These are phyloP conservation scores for Sanguinoderma infundibulare DNA, from an alignment of 1,284 basidiomycete genomes.

Conservation along the genomic window DNA sequence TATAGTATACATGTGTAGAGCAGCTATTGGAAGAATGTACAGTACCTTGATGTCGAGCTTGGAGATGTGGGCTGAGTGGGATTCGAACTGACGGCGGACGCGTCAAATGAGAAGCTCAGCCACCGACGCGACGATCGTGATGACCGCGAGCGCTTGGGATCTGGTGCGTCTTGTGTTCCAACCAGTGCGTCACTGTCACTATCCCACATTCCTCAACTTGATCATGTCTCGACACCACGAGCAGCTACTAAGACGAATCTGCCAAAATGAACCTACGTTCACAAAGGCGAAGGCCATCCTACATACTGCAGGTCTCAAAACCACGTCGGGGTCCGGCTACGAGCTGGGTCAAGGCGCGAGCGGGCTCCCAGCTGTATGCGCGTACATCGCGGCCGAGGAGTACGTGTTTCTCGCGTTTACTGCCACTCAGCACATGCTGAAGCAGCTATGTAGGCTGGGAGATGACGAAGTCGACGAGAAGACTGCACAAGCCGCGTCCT, in stretches of 20 bases:
- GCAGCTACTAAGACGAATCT: constrained; percentile 17
- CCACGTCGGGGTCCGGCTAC: constrained; percentile 40
- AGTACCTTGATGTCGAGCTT: too few species aligned
- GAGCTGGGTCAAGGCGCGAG: constrained; percentile 34
- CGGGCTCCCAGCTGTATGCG: constrained; percentile 42
- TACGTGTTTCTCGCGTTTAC: constrained; percentile 17
- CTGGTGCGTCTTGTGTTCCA: constrained; percentile 10
- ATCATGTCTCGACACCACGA: constrained; percentile 26
- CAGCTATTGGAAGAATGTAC: not conserved
- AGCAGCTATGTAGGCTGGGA: constrained; percentile 27
- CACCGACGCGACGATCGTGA: constrained; percentile 16
- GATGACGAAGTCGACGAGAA: constrained; percentile 39
- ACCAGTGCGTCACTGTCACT: constrained; percentile 2
- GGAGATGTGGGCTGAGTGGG: not conserved
- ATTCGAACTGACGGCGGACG: not conserved
- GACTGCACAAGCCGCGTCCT: constrained; percentile 39
- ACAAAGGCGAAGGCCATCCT: constrained; percentile 31
- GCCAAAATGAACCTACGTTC: constrained; percentile 30
- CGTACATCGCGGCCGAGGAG: constrained; percentile 41
- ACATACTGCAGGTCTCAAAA: constrained; percentile 34
- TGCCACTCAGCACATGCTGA: not conserved
- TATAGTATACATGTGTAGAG: not conserved
- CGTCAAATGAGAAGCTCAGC: not conserved
- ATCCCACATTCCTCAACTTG: not conserved
- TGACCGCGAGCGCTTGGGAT: not conserved